Conservation (phyloP, 1,139 yeast genomes). For the Diutina neorugosa region DNA sequence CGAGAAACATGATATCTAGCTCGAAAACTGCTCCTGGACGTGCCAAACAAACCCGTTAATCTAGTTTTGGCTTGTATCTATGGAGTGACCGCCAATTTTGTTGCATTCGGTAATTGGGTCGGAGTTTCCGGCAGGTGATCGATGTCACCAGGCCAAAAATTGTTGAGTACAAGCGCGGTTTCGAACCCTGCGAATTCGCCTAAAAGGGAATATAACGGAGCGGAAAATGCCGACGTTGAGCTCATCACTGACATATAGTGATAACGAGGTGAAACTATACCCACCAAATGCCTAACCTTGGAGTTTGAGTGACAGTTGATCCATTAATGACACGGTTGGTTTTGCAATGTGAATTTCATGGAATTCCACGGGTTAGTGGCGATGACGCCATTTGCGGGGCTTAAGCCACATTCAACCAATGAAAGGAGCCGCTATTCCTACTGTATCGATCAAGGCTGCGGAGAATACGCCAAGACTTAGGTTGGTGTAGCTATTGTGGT, state of each 20-base stretch:
- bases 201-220: neutral
- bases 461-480: neutral
- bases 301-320: neutral
- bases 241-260: neutral
- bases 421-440: neutral
- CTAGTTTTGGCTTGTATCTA: neutral
- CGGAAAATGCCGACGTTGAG: neutral
- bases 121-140: neutral
- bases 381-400: neutral
- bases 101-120: neutral
- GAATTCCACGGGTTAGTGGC: neutral
- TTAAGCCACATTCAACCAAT: neutral
- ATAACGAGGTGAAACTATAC: too few relatives aligned
- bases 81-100: neutral
- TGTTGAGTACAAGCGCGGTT: neutral
- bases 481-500: neutral
- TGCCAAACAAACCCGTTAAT: neutral
- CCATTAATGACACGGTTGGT: neutral
- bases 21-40: neutral
- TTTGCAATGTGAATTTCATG: neutral
- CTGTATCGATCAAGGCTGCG: neutral
- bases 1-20: too few relatives aligned
- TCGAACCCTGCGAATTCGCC: neutral
- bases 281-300: neutral
- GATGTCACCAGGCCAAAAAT: neutral